phyloP scores from a whole-genome alignment of 2,329 filamentous ascomycete genomes.

The Calonectria pauciramosa region DNA sequence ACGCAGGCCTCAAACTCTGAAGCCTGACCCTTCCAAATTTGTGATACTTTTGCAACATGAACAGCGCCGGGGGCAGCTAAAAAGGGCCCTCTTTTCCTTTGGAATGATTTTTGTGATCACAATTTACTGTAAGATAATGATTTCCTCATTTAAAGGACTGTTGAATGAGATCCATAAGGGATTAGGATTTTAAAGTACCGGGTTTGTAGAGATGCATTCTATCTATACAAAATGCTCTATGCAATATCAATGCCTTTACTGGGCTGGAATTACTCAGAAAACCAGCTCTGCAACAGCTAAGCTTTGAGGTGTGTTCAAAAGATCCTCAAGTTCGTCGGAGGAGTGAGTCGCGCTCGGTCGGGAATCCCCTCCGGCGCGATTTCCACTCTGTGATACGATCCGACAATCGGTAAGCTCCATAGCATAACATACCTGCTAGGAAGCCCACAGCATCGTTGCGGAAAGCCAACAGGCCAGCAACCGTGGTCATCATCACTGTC shows the following conservation, averaged over 20 bases:
- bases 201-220: neutral
- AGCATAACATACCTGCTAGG: conserved; percentile 82
- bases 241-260: neutral
- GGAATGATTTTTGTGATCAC: neutral
- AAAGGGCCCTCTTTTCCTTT: neutral
- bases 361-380: conserved; percentile 31
- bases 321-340: conserved; percentile 39
- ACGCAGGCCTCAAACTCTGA: no score
- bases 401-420: conserved; percentile 73
- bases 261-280: neutral
- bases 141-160: neutral
- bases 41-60: neutral
- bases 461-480: conserved; percentile 85
- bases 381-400: conserved; percentile 59
- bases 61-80: neutral
- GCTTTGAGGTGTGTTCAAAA: neutral
- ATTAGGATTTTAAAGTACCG: neutral
- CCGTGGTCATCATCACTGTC: conserved; percentile 92
- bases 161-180: neutral
- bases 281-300: neutral
- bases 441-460: conserved; percentile 93
- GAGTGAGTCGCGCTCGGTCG: conserved; percentile 49
- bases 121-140: neutral
- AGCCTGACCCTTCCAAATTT: neutral
- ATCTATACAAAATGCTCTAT: neutral